A percentile compares a stretch with the other conserved stretches of the same genome.
phyloP scores from a whole-genome alignment of 2,329 filamentous ascomycete genomes.

The Pseudodiploospora longispora region DNA sequence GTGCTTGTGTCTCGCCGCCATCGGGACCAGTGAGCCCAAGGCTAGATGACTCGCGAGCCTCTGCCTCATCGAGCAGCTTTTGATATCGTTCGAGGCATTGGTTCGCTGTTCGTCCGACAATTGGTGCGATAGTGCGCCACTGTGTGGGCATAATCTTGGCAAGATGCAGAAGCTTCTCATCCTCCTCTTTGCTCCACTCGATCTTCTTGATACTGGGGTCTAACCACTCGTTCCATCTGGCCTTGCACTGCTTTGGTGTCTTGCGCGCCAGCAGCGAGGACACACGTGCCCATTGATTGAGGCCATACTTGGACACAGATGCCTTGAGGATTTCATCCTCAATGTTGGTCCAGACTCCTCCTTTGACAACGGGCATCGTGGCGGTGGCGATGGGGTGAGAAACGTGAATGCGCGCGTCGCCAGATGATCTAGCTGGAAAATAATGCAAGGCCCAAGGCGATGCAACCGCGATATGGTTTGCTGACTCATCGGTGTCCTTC shows the following conservation, averaged over 20 bases:
- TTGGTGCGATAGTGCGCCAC: slow-evolving; percentile 96
- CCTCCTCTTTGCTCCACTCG: slow-evolving; percentile 97
- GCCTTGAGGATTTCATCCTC: slow-evolving; percentile 97
- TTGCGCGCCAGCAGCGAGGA: slow-evolving; percentile 95
- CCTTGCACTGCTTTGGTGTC: slow-evolving; percentile 98
- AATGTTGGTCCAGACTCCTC: slow-evolving; percentile 68
- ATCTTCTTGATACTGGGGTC: slow-evolving; percentile 97
- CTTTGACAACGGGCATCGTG: slow-evolving; percentile 64
- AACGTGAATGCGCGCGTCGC: slow-evolving; percentile 5
- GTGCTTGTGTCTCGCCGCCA: slow-evolving; percentile 78
- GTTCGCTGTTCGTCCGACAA: slow-evolving; percentile 91
- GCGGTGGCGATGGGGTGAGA: slow-evolving; percentile 11
- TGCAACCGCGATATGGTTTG: slow-evolving; percentile 4
- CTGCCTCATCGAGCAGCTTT: slow-evolving; percentile 90
- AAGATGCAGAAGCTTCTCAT: slow-evolving; percentile 92
- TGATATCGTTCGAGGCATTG: slow-evolving; percentile 97
- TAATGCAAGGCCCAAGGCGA: slow-evolving; percentile 14
- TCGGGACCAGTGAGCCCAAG: slow-evolving; percentile 78
- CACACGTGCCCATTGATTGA: slow-evolving; percentile 97
- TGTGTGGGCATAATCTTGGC: slow-evolving; percentile 98
- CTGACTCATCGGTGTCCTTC: slow-evolving; percentile 6
- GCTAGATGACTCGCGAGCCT: slow-evolving; percentile 77
- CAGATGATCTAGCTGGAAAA: slow-evolving; percentile 16
- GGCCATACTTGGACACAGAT: slow-evolving; percentile 85
- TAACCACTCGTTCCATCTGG: slow-evolving; percentile 96